phyloP scores from a whole-genome alignment of 306 rosid species.

The Lithocarpus polystachyus region DNA sequence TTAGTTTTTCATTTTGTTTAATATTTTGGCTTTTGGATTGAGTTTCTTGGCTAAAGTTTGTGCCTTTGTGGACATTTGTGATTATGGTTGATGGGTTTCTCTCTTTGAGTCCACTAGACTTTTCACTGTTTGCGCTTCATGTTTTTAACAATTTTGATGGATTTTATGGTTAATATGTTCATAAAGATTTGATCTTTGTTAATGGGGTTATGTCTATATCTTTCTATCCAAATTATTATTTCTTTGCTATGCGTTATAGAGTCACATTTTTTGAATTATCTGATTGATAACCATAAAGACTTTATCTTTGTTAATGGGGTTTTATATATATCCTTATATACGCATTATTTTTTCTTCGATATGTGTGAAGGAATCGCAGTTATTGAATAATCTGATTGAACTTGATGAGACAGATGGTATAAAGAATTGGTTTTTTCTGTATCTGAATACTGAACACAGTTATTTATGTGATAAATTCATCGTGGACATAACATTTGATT shows the following conservation, averaged over 20 bases:
- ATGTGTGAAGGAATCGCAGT: background rate
- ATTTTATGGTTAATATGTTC: background rate
- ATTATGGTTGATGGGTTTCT: background rate
- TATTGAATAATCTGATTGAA: background rate
- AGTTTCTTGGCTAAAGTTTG: background rate
- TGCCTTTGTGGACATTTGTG: background rate
- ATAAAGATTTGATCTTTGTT: background rate
- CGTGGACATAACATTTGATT: background rate
- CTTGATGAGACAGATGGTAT: background rate
- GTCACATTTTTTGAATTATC: background rate
- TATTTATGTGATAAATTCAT: no score
- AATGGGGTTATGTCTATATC: background rate
- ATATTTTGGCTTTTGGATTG: background rate
- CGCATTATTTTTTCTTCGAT: background rate
- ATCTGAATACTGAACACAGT: background rate
- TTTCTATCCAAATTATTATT: background rate
- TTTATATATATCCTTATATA: background rate
- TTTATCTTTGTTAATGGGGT: background rate
- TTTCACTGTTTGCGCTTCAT: background rate
- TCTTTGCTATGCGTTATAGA: background rate
- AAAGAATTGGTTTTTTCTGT: background rate
- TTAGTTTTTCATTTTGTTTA: background rate
- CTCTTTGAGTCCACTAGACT: background rate
- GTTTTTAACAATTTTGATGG: background rate
- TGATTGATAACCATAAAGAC: background rate